Percentiles rank a stretch among this genome's conserved stretches.
Conservation (phyloP, 352 stramenopile species). For the Phytophthora sansomeana region DNA sequence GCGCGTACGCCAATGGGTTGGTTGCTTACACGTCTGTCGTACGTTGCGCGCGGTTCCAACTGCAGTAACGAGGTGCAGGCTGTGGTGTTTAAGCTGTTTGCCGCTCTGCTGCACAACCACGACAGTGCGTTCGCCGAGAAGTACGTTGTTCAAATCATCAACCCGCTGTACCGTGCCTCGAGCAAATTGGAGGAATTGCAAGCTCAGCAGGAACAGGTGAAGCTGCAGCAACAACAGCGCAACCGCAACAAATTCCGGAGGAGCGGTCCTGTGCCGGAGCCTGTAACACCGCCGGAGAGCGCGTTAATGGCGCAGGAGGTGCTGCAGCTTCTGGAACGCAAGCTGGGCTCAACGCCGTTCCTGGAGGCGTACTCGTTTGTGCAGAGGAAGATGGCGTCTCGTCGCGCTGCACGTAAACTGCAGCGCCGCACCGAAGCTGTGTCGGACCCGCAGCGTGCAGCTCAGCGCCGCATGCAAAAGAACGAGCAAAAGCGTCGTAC, state of each 20-base stretch:
- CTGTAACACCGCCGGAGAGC: conserved; percentile 49
- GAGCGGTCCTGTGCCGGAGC: conserved; percentile 23
- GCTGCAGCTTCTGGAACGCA: conserved; percentile 85
- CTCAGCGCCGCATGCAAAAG: conserved; percentile 86
- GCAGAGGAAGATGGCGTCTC: conserved; percentile 78
- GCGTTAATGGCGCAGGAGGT: conserved; percentile 84
- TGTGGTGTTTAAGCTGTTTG: conserved; percentile 90
- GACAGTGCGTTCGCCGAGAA: conserved; percentile 52
- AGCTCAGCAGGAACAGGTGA: conserved; percentile 35
- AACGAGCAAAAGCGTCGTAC: conserved; percentile 83
- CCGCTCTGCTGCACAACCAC: conserved; percentile 71
- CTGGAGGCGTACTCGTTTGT: conserved; percentile 87
- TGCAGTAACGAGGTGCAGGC: conserved; percentile 65
- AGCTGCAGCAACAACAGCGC: conserved; percentile 39
- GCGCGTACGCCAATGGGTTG: conserved; percentile 78
- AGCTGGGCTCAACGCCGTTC: conserved; percentile 77
- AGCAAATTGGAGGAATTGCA: conserved; percentile 63
- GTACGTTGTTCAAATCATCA: conserved; percentile 86
- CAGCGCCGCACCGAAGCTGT: conserved; percentile 84
- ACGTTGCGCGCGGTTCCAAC: conserved; percentile 62
- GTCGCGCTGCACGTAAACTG: conserved; percentile 76
- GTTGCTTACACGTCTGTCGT: conserved; percentile 88
- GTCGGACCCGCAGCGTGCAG: conserved; percentile 74
- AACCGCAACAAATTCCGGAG: conserved; percentile 39
- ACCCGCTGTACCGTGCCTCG: conserved; percentile 81